Conservation (phyloP, 78 protist genomes). For the Cavenderia fasciculata region DNA sequence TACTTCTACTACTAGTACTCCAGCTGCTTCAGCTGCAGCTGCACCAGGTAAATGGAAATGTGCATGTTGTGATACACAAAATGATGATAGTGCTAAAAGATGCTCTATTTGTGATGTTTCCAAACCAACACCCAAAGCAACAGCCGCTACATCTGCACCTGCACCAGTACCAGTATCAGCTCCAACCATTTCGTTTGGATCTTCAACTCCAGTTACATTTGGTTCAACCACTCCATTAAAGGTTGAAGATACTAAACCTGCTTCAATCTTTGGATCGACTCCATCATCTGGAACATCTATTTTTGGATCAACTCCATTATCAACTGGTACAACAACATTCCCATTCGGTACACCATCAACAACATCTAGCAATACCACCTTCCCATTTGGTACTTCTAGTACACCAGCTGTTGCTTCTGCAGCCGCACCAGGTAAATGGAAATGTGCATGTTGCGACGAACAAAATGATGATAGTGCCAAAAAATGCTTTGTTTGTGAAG, state of each 20-base stretch:
- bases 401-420: background rate
- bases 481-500: background rate
- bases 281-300: background rate
- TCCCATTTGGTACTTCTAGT: too few relatives aligned
- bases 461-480: background rate
- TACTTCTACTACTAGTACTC: too few relatives aligned
- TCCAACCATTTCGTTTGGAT: too few relatives aligned
- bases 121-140: background rate
- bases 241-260: background rate
- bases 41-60: background rate
- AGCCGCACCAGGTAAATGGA: slow-evolving; percentile 4
- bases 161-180: too few relatives aligned
- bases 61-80: slow-evolving; percentile 14
- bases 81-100: background rate
- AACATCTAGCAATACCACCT: background rate
- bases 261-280: background rate
- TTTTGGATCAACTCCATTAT: background rate
- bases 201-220: too few relatives aligned
- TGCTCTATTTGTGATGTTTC: slow-evolving; percentile 5
- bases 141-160: background rate
- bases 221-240: too few relatives aligned
- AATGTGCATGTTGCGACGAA: slow-evolving; percentile 8
- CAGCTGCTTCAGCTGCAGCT: background rate
- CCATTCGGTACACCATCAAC: slow-evolving; percentile 5
- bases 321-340: background rate